Percentiles rank a stretch among this genome's conserved stretches.
Conservation (phyloP, 148 eudicot genomes). For the Chenopodium album region DNA sequence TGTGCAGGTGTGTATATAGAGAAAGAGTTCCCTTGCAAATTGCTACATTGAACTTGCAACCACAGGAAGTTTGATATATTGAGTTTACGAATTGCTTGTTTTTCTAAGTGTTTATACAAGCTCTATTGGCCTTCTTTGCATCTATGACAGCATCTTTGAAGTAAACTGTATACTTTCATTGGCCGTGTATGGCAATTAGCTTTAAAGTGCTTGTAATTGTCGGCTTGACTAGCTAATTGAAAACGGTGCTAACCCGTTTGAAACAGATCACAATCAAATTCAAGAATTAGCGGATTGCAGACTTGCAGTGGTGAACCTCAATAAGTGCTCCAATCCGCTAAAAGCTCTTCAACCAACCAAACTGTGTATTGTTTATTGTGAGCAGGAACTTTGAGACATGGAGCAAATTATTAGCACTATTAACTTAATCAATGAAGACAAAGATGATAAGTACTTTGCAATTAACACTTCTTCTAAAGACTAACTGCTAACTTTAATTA, state of each 20-base stretch:
- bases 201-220: too few relatives aligned
- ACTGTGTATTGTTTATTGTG: neutral
- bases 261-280: too few relatives aligned
- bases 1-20: constrained; percentile 23
- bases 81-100: neutral
- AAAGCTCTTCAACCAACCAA: too few relatives aligned
- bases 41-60: constrained; percentile 13
- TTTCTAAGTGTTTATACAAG: constrained; percentile 4
- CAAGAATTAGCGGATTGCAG: too few relatives aligned
- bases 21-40: neutral
- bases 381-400: neutral
- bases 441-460: neutral
- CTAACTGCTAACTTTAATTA: too few relatives aligned
- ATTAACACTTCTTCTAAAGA: too few relatives aligned
- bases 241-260: too few relatives aligned
- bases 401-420: neutral
- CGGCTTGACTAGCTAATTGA: too few relatives aligned
- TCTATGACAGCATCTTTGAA: neutral
- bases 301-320: too few relatives aligned
- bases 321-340: too few relatives aligned
- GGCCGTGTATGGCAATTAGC: too few relatives aligned
- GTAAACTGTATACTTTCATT: neutral
- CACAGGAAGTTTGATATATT: constrained; percentile 18
- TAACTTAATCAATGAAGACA: neutral
- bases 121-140: neutral